A percentile compares a stretch with the other conserved stretches of the same genome.
Conservation (phyloP, 2,329 filamentous ascomycete genomes). For the Pleurostoma richardsiae region DNA sequence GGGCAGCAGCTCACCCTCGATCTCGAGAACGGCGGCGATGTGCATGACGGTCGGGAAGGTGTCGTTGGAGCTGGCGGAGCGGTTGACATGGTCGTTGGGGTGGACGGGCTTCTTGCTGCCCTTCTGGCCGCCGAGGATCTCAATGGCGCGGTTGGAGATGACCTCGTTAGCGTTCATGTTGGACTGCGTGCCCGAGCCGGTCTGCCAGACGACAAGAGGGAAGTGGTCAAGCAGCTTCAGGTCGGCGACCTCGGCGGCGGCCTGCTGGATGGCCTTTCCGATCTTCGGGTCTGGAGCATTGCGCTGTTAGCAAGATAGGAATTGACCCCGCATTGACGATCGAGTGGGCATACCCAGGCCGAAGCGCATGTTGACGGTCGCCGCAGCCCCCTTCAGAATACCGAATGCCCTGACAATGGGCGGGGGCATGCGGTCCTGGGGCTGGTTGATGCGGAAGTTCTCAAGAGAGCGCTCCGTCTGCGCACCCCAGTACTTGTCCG, state of each 20-base stretch:
- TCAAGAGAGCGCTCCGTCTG: slow-evolving; percentile 93
- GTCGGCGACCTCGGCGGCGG: slow-evolving; percentile 85
- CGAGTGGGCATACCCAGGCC: slow-evolving; percentile 63
- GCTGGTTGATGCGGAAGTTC: slow-evolving; percentile 99
- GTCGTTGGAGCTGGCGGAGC: slow-evolving; percentile 97
- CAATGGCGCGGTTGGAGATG: slow-evolving; percentile 98
- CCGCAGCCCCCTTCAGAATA: slow-evolving; percentile 94
- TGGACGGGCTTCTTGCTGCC: slow-evolving; percentile 98
- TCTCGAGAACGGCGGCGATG: slow-evolving; percentile 92
- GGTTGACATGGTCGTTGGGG: slow-evolving; percentile 99
- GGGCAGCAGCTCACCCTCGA: slow-evolving; percentile 81
- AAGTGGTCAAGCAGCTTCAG: slow-evolving; percentile 96
- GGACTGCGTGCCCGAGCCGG: slow-evolving; percentile 95
- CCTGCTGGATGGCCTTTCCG: slow-evolving; percentile 89
- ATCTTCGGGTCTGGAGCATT: slow-evolving; percentile 69
- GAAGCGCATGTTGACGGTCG: slow-evolving; percentile 90
- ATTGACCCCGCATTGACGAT: background rate
- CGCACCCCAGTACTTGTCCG: slow-evolving; percentile 97
- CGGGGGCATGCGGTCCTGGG: slow-evolving; percentile 95
- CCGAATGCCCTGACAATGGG: slow-evolving; percentile 91
- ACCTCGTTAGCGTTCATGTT: slow-evolving; percentile 99
- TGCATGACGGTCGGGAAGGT: slow-evolving; percentile 99
- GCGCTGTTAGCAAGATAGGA: background rate
- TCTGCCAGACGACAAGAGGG: slow-evolving; percentile 98
- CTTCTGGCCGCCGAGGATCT: slow-evolving; percentile 91